phyloP scores from a whole-genome alignment of 139 green algal genomes.

The Chlamydomonas incerta region DNA sequence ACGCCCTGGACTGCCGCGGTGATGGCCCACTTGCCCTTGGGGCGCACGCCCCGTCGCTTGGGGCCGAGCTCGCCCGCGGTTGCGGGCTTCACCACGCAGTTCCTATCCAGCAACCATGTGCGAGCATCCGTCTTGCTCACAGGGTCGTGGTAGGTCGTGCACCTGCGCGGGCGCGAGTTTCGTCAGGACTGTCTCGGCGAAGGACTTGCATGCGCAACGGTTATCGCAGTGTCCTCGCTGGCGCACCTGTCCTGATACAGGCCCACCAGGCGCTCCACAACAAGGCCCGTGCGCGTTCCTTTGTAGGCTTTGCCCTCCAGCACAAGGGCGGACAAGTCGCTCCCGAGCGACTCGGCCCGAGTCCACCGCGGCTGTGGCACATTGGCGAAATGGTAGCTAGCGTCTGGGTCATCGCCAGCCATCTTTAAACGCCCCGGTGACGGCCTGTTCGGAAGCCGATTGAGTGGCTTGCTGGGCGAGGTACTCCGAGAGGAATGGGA shows the following conservation, averaged over 20 bases:
- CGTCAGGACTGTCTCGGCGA: too few species aligned
- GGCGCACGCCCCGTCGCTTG: slow-evolving; percentile 16
- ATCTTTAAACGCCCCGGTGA: too few species aligned
- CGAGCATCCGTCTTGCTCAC: slow-evolving; percentile 19
- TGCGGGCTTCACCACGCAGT: slow-evolving; percentile 51
- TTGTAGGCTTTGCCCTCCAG: slow-evolving; percentile 4
- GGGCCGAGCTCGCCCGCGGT: slow-evolving; percentile 13
- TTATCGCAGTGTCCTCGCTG: neutral
- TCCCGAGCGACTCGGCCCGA: neutral
- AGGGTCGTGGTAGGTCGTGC: slow-evolving; percentile 5
- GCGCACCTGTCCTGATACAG: slow-evolving; percentile 23
- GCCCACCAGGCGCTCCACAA: neutral
- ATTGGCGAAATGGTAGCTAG: neutral
- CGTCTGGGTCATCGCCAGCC: too few species aligned
- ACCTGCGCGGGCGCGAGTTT: neutral
- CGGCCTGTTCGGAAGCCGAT: too few species aligned
- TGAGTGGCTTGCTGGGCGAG: too few species aligned
- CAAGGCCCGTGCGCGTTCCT: neutral
- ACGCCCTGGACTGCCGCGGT: slow-evolving; percentile 26
- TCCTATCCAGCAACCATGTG: slow-evolving; percentile 53
- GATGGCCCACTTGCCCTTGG: slow-evolving; percentile 38
- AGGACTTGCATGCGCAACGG: neutral
- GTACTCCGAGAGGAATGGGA: too few species aligned
- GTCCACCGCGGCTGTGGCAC: neutral
- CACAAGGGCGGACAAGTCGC: neutral